Percentiles rank a stretch among this genome's conserved stretches.
These are phyloP conservation scores for Chalaropsis ovoidea DNA, from an alignment of 2,329 filamentous ascomycete species.

Conservation along the genomic window DNA sequence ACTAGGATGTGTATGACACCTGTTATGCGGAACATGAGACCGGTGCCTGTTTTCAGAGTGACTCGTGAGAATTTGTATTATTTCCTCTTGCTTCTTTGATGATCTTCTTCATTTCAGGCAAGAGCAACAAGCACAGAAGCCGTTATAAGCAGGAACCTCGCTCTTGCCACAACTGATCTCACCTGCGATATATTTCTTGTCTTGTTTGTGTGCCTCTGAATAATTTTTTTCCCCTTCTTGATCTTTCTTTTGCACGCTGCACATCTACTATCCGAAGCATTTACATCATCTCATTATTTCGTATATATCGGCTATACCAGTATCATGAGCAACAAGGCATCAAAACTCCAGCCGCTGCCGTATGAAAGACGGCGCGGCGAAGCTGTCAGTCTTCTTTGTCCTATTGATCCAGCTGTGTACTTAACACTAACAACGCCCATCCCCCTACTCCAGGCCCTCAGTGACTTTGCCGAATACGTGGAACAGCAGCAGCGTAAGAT, in stretches of 20 bases:
- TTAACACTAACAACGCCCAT: background rate
- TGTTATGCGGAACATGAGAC: too few species aligned
- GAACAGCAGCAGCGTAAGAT: slow-evolving; percentile 69
- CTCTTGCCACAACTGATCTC: slow-evolving; percentile 8
- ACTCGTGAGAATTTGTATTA: background rate
- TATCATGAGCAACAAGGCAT: slow-evolving; percentile 43
- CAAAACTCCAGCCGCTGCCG: slow-evolving; percentile 47
- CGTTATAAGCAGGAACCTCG: background rate
- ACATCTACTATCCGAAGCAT: background rate
- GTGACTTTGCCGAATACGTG: slow-evolving; percentile 95
- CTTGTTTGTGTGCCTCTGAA: background rate
- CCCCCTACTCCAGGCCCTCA: slow-evolving; percentile 51
- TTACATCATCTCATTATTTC: too few species aligned
- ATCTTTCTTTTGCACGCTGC: too few species aligned
- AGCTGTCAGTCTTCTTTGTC: slow-evolving; percentile 46
- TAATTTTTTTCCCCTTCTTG: too few species aligned
- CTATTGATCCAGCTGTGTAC: background rate
- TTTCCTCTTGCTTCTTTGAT: background rate
- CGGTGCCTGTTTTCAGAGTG: background rate
- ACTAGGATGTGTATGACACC: too few species aligned
- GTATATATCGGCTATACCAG: background rate
- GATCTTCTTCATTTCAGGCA: background rate
- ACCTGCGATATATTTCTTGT: background rate
- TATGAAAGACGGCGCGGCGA: slow-evolving; percentile 82
- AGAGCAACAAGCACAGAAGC: background rate